phyloP scores from a whole-genome alignment of 169 alveolate species.

The Hepatocystis sp. region DNA sequence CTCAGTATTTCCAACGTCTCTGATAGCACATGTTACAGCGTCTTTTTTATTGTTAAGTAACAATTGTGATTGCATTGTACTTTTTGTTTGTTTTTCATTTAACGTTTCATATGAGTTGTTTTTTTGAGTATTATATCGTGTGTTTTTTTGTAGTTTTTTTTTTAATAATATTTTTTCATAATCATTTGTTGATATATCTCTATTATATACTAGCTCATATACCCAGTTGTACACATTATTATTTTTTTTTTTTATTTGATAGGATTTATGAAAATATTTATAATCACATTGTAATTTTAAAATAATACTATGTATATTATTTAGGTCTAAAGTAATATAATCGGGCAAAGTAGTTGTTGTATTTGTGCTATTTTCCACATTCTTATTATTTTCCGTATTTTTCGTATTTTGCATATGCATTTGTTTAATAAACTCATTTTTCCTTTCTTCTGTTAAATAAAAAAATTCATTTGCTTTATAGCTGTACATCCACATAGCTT shows the following conservation, averaged over 20 bases:
- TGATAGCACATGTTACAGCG: too few relatives aligned
- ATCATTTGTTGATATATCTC: slow-evolving; percentile 19
- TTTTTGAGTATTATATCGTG: not conserved
- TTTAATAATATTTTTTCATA: slow-evolving; percentile 27
- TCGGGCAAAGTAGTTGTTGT: too few relatives aligned
- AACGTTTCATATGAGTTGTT: too few relatives aligned
- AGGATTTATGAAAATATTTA: slow-evolving; percentile 36
- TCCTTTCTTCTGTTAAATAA: slow-evolving; percentile 52
- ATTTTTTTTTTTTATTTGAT: slow-evolving; percentile 19
- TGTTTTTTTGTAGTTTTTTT: not conserved
- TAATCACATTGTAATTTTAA: slow-evolving; percentile 6
- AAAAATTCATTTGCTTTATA: slow-evolving; percentile 69
- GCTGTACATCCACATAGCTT: slow-evolving; percentile 74
- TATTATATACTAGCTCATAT: slow-evolving; percentile 23
- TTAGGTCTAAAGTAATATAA: not conserved
- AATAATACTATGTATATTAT: slow-evolving; percentile 13
- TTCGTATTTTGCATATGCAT: not conserved
- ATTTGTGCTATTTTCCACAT: too few relatives aligned
- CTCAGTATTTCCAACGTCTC: too few relatives aligned
- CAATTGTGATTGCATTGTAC: too few relatives aligned
- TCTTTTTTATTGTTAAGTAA: too few relatives aligned
- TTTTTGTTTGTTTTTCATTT: too few relatives aligned
- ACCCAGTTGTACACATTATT: slow-evolving; percentile 52
- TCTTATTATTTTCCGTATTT: too few relatives aligned
- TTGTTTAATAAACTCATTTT: slow-evolving; percentile 17